phyloP scores from a whole-genome alignment of 768 basidiomycete genomes.

The Multifurca ochricompacta region DNA sequence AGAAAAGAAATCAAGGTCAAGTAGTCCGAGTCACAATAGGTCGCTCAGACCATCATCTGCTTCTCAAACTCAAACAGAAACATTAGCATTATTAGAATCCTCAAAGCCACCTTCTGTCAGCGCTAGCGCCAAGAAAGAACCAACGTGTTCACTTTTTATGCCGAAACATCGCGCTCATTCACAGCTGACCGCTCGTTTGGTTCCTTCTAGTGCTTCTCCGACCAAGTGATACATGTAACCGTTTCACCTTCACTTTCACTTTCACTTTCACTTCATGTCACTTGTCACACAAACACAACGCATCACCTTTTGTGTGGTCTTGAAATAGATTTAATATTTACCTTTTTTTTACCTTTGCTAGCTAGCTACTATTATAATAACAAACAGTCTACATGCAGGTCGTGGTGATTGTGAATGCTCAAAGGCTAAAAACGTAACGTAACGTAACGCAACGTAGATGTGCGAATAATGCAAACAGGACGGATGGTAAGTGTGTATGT shows the following conservation, averaged over 20 bases:
- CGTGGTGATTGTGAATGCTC: conserved; percentile 17
- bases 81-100: no score
- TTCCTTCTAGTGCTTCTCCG: conserved; percentile 11
- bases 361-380: conserved; percentile 19
- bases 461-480: conserved; percentile 18
- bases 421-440: conserved; percentile 16
- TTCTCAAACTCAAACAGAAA: no score
- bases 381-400: conserved; percentile 21
- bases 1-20: neutral
- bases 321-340: no score
- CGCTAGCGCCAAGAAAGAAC: conserved; percentile 48
- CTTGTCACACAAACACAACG: neutral
- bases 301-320: no score
- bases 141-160: conserved; percentile 57
- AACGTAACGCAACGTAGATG: conserved; percentile 21
- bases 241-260: conserved; percentile 13
- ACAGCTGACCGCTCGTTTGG: conserved; percentile 23
- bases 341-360: conserved; percentile 19
- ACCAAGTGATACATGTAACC: conserved; percentile 15
- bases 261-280: neutral
- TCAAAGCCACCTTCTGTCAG: conserved; percentile 32
- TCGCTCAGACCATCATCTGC: conserved; percentile 21
- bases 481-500: conserved; percentile 10
- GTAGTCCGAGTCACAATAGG: neutral
- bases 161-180: conserved; percentile 62